phyloP scores from a whole-genome alignment of 225 moss, liverwort and hornwort genomes.

The Anthoceros angustus region DNA sequence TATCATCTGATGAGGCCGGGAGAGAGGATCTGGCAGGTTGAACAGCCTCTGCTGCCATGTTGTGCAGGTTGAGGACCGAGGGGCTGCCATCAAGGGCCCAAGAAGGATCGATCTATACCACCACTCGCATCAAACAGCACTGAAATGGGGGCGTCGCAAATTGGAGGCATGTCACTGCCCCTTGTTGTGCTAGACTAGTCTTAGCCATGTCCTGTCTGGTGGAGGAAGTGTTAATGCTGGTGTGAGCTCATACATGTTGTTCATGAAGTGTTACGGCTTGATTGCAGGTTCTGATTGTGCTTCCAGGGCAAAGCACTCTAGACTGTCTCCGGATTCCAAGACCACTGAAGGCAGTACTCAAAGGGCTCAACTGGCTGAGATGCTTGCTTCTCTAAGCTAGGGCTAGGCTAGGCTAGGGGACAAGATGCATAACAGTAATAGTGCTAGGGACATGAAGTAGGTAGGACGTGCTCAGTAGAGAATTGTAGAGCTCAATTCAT shows the following conservation, averaged over 20 bases:
- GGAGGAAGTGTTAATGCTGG: not conserved
- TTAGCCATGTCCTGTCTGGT: not conserved
- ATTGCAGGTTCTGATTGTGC: slow-evolving; percentile 70
- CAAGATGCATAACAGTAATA: too few species aligned
- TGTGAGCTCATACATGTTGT: not conserved
- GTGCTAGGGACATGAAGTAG: too few species aligned
- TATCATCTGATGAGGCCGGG: not conserved
- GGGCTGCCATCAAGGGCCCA: slow-evolving; percentile 80
- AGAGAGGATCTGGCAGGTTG: not conserved
- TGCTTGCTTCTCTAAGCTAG: slow-evolving; percentile 44
- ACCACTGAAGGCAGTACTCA: slow-evolving; percentile 64
- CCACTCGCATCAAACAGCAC: slow-evolving; percentile 55
- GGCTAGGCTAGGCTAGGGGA: too few species aligned
- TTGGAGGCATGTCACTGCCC: slow-evolving; percentile 33
- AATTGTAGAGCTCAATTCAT: too few species aligned
- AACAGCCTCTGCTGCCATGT: not conserved
- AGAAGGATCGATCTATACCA: slow-evolving; percentile 87
- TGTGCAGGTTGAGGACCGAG: slow-evolving; percentile 85
- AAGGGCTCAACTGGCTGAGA: slow-evolving; percentile 85
- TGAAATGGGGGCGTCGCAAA: slow-evolving; percentile 83
- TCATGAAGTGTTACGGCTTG: not conserved
- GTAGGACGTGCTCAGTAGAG: too few species aligned
- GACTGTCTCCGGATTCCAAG: slow-evolving; percentile 52
- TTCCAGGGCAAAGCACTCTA: slow-evolving; percentile 71
- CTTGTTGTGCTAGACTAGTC: not conserved